These are phyloP conservation scores for Hypoxylon cercidicola DNA, from an alignment of 495 filamentous ascomycete species.

Conservation along the genomic window DNA sequence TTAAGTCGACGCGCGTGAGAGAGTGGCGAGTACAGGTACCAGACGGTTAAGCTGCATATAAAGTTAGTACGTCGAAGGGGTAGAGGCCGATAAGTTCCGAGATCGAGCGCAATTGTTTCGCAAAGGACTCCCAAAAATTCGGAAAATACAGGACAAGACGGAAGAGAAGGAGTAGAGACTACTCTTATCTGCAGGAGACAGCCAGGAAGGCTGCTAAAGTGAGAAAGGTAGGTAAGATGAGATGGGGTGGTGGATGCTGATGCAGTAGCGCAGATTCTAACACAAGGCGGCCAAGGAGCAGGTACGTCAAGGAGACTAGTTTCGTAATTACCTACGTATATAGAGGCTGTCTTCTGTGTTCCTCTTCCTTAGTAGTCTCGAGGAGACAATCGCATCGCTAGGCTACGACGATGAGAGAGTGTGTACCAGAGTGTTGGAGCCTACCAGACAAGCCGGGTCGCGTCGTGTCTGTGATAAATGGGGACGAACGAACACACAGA, in stretches of 20 bases:
- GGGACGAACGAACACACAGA: constrained; percentile 15
- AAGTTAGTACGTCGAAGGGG: constrained; percentile 21
- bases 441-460: constrained; percentile 16
- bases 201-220: constrained; percentile 13
- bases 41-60: constrained; percentile 18
- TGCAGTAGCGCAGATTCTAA: constrained; percentile 29
- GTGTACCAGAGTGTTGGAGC: constrained; percentile 8
- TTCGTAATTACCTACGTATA: constrained; percentile 30
- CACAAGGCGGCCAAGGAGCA: constrained; percentile 11
- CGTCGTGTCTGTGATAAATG: constrained; percentile 15
- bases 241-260: constrained; percentile 31
- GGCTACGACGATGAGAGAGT: constrained; percentile 18
- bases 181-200: constrained; percentile 23
- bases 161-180: constrained; percentile 9
- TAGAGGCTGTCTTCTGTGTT: constrained; percentile 4
- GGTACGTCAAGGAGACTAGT: constrained; percentile 25
- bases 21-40: background rate
- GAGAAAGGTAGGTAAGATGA: constrained; percentile 18
- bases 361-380: constrained; percentile 10
- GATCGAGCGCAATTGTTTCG: constrained; percentile 15
- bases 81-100: constrained; percentile 11
- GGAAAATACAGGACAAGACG: constrained; percentile 3
- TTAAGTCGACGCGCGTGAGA: constrained; percentile 10
- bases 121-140: constrained; percentile 5
- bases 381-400: constrained; percentile 13